Conservation (phyloP, 2,329 filamentous ascomycete genomes). For the Nemania sp. region DNA sequence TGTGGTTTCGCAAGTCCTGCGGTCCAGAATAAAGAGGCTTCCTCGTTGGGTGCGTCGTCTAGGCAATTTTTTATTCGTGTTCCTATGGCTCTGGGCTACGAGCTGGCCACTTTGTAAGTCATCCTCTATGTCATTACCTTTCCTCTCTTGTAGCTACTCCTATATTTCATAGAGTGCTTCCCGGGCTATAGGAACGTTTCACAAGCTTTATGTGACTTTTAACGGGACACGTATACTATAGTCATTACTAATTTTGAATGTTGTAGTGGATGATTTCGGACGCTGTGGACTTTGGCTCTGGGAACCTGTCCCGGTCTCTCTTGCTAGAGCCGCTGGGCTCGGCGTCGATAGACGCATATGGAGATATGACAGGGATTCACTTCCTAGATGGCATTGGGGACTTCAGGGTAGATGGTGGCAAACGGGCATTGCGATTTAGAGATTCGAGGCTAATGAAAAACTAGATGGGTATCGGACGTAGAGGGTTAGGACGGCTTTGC, state of each 20-base stretch:
- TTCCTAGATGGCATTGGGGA: slow-evolving; percentile 64
- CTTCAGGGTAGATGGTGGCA: slow-evolving; percentile 72
- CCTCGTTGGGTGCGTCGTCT: slow-evolving; percentile 62
- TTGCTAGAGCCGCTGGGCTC: slow-evolving; percentile 67
- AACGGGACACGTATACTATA: not conserved
- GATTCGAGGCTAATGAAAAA: not conserved
- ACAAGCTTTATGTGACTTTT: not conserved
- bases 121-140: not conserved
- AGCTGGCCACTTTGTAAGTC: slow-evolving; percentile 65
- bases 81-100: slow-evolving; percentile 77
- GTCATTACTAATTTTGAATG: not conserved
- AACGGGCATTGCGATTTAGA: slow-evolving; percentile 55
- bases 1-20: slow-evolving; percentile 34
- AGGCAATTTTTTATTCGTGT: slow-evolving; percentile 71
- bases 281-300: slow-evolving; percentile 80
- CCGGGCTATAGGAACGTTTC: too few species aligned
- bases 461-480: not conserved
- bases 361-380: slow-evolving; percentile 70
- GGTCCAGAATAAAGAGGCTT: slow-evolving; percentile 40
- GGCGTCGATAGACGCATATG: slow-evolving; percentile 53
- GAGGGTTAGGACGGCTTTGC: not conserved
- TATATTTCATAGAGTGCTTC: not conserved
- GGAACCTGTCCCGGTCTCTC: slow-evolving; percentile 82
- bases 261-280: slow-evolving; percentile 75
- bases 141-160: not conserved